Evolutionary conservation across 495 filamentous ascomycete genomes (phyloP), one percentile per base, ranked within the genome.

Genomic region (Monascus purpureus): DNA sequence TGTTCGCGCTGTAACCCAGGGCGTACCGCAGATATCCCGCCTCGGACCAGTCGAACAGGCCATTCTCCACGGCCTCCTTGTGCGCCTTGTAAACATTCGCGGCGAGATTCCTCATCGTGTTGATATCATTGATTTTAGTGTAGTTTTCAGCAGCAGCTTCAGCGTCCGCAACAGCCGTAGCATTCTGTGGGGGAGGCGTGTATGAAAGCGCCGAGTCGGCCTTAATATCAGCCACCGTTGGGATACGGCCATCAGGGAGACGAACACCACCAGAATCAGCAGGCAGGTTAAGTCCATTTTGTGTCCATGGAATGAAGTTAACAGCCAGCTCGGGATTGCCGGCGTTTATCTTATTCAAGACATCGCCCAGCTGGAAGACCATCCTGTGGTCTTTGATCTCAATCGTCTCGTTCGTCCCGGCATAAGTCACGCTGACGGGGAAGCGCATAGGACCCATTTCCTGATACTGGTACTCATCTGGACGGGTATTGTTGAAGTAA

Each of bases 361-460:
- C 48, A 0, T 53, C 57, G 7, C 60, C 73, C 17, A 77, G 59
- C 46, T 74, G 66, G 43, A 75, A 79, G 1, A 73, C 61, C 42
- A 75, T 50, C 37, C 65, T 59, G 43, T 74, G 68, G 43, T 73
- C 68, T 6, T 55, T 52, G 31, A 68, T 63, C 27, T 60, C 48
- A 17, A 69, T 44, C 5, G 58, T 63, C 50, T 68, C 57, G 32
- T 69, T 70, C n/a, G n/a, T n/a, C 19, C 43, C 57, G 17, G 51
- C 52, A 2, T 43, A 38, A 63, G 52, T 69, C 32, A 59, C 51
- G 5, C 38, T 42, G 12, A 59, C 42, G 12, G 63, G 55, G 14
- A 73, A 73, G 8, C 75, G 50, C 76, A 80, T 79, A 1, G 76
- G 73, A 0, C 76, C 76, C 75, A 81, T 80, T 42, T 81, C 76